Conservation (phyloP, 2,329 filamentous ascomycete species). For the Diaporthe sp. region DNA sequence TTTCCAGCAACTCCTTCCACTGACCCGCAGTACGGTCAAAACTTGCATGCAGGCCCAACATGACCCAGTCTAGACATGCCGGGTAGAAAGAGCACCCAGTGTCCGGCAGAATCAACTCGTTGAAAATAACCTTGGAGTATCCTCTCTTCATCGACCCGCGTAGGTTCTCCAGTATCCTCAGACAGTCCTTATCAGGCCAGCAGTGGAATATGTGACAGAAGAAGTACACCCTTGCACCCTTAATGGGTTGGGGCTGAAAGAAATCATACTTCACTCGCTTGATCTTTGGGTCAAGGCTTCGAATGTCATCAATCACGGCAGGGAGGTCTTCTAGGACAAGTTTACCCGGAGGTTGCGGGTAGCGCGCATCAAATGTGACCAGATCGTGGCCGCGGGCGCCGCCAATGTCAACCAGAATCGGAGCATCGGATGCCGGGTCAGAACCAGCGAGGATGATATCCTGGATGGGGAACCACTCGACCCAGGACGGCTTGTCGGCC, state of each 20-base stretch:
- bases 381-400: constrained; percentile 3
- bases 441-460: background rate
- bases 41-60: constrained; percentile 15
- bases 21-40: background rate
- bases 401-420: background rate
- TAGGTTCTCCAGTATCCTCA: background rate
- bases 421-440: background rate
- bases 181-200: constrained; percentile 13
- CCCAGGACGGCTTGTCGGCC: background rate
- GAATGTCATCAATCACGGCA: background rate
- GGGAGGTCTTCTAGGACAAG: background rate
- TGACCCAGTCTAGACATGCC: background rate
- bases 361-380: background rate
- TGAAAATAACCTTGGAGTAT: background rate
- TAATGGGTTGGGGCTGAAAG: background rate
- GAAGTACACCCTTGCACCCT: constrained; percentile 8
- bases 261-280: background rate
- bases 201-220: constrained; percentile 12
- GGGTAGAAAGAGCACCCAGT: background rate
- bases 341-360: background rate
- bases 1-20: constrained; percentile 9
- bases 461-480: constrained; percentile 9
- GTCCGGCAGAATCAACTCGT: constrained; percentile 1
- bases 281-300: constrained; percentile 11
- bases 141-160: background rate